These are phyloP conservation scores for Hydnum rufescens DNA, from an alignment of 768 basidiomycete genomes.

Conservation along the genomic window DNA sequence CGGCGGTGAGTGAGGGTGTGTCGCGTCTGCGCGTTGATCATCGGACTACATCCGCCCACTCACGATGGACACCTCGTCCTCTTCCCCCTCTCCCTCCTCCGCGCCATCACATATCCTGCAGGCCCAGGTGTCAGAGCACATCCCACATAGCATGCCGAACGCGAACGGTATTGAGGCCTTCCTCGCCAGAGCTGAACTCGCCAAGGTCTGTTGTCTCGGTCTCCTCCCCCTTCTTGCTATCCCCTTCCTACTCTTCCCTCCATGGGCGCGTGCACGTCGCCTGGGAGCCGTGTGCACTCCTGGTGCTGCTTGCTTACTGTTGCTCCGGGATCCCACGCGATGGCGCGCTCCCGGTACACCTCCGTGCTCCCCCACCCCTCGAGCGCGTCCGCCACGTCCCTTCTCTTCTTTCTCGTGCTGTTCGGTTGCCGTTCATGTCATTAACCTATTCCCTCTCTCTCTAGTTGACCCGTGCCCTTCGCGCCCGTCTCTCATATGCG, in stretches of 20 bases:
- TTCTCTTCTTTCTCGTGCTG: slow-evolving; percentile 2
- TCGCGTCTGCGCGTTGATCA: not conserved
- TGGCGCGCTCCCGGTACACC: not conserved
- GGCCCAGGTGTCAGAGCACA: not conserved
- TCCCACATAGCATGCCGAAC: not conserved
- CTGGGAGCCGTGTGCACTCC: not conserved
- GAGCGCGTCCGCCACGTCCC: slow-evolving; percentile 5
- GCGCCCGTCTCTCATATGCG: slow-evolving; percentile 64
- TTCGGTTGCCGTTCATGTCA: slow-evolving; percentile 5
- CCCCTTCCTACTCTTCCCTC: not conserved
- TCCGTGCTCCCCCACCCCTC: slow-evolving; percentile 13
- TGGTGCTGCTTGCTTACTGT: not conserved
- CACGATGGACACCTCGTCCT: not conserved
- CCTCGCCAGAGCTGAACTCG: slow-evolving; percentile 56
- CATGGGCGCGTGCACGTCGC: not conserved
- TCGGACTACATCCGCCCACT: not conserved
- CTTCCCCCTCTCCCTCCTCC: not conserved
- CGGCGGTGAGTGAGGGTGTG: too few species aligned
- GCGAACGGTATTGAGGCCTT: slow-evolving; percentile 15
- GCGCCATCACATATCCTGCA: too few species aligned
- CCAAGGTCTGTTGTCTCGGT: slow-evolving; percentile 40
- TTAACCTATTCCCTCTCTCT: slow-evolving; percentile 6
- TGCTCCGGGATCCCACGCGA: not conserved
- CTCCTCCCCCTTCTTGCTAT: not conserved
- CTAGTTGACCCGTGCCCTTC: slow-evolving; percentile 63